These are phyloP conservation scores for Poteriospumella lacustris DNA, from an alignment of 108 stramenopile species.

Conservation along the genomic window DNA sequence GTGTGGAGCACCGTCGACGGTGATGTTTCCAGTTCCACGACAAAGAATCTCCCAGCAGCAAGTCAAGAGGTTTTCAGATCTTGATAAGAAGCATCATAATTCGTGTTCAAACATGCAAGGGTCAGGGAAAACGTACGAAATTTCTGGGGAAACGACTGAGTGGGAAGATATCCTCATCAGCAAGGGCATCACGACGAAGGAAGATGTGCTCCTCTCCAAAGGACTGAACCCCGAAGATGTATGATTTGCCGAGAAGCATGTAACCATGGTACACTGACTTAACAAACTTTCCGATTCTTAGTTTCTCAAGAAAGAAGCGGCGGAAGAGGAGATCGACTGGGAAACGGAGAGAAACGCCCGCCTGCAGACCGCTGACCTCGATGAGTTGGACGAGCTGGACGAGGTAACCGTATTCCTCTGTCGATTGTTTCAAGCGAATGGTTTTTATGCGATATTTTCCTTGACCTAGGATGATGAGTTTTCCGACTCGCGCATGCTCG, in stretches of 20 bases:
- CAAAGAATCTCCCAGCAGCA: no score
- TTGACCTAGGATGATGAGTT: slow-evolving; percentile 1
- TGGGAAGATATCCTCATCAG: slow-evolving; percentile 31
- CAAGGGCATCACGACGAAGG: slow-evolving; percentile 20
- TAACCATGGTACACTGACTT: background rate
- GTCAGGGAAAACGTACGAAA: background rate
- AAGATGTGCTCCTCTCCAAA: slow-evolving; percentile 24
- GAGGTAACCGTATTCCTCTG: background rate
- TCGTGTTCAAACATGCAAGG: slow-evolving; percentile 11
- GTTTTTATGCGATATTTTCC: no score
- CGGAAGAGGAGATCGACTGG: background rate
- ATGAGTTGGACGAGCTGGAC: slow-evolving; percentile 19
- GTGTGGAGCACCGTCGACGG: no score
- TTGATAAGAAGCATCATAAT: no score
- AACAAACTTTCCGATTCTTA: background rate
- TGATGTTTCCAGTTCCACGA: no score
- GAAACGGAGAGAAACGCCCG: background rate
- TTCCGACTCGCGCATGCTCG: background rate
- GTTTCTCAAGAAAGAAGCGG: background rate
- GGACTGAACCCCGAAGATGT: slow-evolving; percentile 28
- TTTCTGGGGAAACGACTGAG: slow-evolving; percentile 26
- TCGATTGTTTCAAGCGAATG: no score
- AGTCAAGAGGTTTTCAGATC: no score
- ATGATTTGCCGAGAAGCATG: background rate
- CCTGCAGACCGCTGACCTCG: background rate